Base-by-base conservation (phyloP, 805 yeast genomes). In the Cyberlindnera saturnus region DNA sequence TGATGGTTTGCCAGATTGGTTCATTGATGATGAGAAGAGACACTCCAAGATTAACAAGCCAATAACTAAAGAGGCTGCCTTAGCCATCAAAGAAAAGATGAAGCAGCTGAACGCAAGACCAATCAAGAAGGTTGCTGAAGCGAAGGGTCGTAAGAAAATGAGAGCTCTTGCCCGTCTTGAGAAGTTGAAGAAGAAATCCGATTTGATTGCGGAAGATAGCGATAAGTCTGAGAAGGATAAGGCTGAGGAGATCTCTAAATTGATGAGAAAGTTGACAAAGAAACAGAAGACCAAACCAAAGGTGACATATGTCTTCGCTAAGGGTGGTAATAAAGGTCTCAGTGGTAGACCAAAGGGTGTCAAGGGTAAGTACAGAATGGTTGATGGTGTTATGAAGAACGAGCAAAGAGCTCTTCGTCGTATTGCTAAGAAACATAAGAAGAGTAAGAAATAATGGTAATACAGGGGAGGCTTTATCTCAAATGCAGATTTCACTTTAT, bases 291-390 rank as follows among this genome's bases (percentile, higher is more conserved):
- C 69, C 20, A 85, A 79, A 62, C 96, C 96, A 20, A 81, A 84
- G 74, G 87, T 88, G 33, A 86, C 95, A 1, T 75, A 88, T 47
- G 96, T 93, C 48, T 89, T 80, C 53, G 98, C 99, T 9, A 68
- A 71, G 39, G 98, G 98, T 58, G 63, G 71, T 32, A 90, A 93
- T 66, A 85, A 71, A 63, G 96, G 96, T 46, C 68, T 90, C 41
- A 72, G 86, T 53, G 99, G 99, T 43, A 84, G 99, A 71, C 99
- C 99, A 34, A 84, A 79, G 69, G 99, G 99, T 64, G 80, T 93
- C 54, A 88, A 82, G 65, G 99, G 99, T 68, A 89, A 87, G 64
- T 93, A 93, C 71, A 93, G 87, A 82, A 93, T 93, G 99, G 98
- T 93, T 55, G 99, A 93, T 67, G 98, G 98, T 73, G 86, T 82